Conservation (phyloP, 2,329 filamentous ascomycete species). For the Monosporascus sp. region DNA sequence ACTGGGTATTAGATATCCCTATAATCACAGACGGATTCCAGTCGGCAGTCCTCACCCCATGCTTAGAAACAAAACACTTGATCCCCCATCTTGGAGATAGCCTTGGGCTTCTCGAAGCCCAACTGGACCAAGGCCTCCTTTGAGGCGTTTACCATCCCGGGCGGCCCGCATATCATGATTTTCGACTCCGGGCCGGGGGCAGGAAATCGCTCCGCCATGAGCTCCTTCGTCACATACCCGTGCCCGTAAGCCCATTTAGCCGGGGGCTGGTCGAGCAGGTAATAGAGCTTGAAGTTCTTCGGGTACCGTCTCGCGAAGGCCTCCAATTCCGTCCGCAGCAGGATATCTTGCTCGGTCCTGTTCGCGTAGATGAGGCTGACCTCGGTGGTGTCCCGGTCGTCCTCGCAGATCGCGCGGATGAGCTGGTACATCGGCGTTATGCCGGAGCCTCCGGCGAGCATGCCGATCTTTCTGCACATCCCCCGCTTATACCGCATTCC, state of each 20-base stretch:
- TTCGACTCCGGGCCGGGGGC: conserved; percentile 40
- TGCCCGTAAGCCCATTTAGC: conserved; percentile 41
- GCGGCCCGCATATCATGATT: conserved; percentile 56
- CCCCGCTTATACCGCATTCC: conserved; percentile 46
- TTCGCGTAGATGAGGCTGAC: conserved; percentile 57
- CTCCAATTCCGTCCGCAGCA: conserved; percentile 53
- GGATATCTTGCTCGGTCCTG: conserved; percentile 52
- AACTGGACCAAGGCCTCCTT: conserved; percentile 45
- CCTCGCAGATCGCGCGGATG: conserved; percentile 58
- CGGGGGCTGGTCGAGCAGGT: conserved; percentile 46
- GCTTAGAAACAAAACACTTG: conserved; percentile 40
- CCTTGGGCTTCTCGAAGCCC: conserved; percentile 46
- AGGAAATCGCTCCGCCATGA: conserved; percentile 47
- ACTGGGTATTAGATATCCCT: no score
- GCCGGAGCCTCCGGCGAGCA: conserved; percentile 49
- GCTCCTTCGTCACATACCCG: conserved; percentile 46
- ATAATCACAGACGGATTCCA: background rate
- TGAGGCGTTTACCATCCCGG: conserved; percentile 52
- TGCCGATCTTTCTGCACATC: conserved; percentile 42
- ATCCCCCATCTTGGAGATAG: conserved; percentile 47
- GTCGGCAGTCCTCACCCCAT: background rate
- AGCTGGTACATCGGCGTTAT: conserved; percentile 57
- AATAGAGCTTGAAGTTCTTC: conserved; percentile 49
- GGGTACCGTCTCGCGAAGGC: conserved; percentile 44
- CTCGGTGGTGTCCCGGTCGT: conserved; percentile 51